Evolutionary conservation across 1,284 basidiomycete species (phyloP).

Genomic region (Malassezia obtusa): DNA sequence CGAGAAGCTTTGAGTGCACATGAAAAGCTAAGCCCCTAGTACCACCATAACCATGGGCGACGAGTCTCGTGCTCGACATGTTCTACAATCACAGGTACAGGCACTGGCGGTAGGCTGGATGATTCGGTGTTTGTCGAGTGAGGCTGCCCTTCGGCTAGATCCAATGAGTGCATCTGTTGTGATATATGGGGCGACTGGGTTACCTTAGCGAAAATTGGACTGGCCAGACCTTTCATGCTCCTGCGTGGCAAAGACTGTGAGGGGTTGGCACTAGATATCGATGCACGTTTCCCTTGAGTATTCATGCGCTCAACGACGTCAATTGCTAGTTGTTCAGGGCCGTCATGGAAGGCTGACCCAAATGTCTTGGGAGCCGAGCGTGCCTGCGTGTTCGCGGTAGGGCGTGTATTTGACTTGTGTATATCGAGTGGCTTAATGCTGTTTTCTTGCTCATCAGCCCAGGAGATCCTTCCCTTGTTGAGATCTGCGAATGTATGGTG

Average conservation of each 20-base stretch:
- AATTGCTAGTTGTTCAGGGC: constrained; percentile 4
- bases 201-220: no score
- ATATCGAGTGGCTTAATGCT: background rate
- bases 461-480: background rate
- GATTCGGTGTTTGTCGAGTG: background rate
- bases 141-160: background rate
- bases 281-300: background rate
- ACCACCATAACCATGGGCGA: constrained; percentile 3
- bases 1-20: background rate
- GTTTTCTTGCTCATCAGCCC: background rate
- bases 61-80: constrained; percentile 2
- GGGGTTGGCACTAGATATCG: no score
- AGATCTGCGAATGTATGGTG: constrained; percentile 8
- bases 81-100: constrained; percentile 9
- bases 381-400: background rate
- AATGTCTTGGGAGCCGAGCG: background rate
- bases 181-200: no score
- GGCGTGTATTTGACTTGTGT: background rate
- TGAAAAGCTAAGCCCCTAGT: background rate
- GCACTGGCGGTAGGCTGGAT: background rate
- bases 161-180: constrained; percentile 7
- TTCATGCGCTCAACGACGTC: constrained; percentile 14
- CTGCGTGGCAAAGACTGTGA: no score
- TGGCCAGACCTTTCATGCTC: no score
- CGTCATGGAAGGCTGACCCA: background rate